Evolutionary conservation across 2,329 filamentous ascomycete species (phyloP), one percentile per base, ranked within the genome.

Genomic region (Alternaria viburni): DNA sequence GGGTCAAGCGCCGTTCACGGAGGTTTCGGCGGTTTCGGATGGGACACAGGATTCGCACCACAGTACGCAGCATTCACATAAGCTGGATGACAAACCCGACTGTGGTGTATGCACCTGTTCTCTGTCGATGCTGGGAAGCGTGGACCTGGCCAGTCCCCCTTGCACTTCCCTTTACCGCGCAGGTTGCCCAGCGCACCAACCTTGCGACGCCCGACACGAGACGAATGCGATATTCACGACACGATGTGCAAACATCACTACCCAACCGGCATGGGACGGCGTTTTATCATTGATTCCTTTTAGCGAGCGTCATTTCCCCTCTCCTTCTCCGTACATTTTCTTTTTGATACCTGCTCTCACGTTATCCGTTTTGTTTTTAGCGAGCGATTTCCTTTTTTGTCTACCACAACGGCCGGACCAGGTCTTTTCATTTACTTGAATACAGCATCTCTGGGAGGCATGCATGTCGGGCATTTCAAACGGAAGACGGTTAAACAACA

Each of bases 11-110:
- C 76, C 62, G 72, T 79, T 65, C 76, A 81, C 70, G 85, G 90
- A 65, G 90, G 89, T 64, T 93, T 91, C 83, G 87, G 88, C 71
- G 74, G 89, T 69, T 96, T 96, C 79, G 92, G 91, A 72, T 97
- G 93, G 92, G 93, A 91, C 79, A 91, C 92, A 77, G 92, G 95
- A 80, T 96, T 94, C 80, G 87, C 92, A 71, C 82, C 87, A 74
- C 86, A 87, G 69, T 90, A 88, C 77, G 87, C 87, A 67, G 90
- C 92, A 67, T 93, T 91, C 70, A 97, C 97, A 85, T 97, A 91
- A 92, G 65, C 32, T 57, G 66, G 43, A 65, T 67, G 51, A 58
- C 26, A 54, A 52, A 56, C 54, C 61, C 56, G 11, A 65, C 68
- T 72, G 73, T 73, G 67, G 61, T 69, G 70, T 63, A 67, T 69